These are phyloP conservation scores for Aureobasidium zeae DNA, from an alignment of 2,329 filamentous ascomycete species.

Conservation along the genomic window DNA sequence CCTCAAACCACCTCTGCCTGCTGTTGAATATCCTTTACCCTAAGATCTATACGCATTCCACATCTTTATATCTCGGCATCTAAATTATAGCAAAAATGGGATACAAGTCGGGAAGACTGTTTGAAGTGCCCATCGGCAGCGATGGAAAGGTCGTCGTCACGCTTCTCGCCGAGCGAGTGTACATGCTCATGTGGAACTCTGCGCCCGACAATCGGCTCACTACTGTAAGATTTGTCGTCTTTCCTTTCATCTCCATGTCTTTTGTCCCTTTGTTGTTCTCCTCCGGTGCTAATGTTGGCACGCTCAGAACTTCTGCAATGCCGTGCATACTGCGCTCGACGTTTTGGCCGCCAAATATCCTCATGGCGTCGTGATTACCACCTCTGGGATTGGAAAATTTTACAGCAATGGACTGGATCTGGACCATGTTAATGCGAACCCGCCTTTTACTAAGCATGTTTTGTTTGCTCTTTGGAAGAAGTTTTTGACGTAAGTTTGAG, in stretches of 20 bases:
- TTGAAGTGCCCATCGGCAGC: conserved; percentile 24
- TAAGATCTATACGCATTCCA: neutral
- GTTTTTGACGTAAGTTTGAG: conserved; percentile 45
- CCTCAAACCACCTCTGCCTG: neutral
- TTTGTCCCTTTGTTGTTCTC: neutral
- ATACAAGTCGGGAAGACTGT: conserved; percentile 18
- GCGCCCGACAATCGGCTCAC: conserved; percentile 70
- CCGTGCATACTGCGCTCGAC: conserved; percentile 63
- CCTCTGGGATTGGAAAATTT: conserved; percentile 66
- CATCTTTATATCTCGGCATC: neutral
- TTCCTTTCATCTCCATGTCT: neutral
- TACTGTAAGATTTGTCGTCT: conserved; percentile 30
- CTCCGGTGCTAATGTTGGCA: neutral
- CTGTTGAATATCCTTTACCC: neutral
- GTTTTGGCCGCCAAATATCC: conserved; percentile 59
- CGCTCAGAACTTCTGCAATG: conserved; percentile 48
- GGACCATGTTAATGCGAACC: conserved; percentile 50
- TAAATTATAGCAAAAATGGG: neutral
- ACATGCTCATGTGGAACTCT: conserved; percentile 62
- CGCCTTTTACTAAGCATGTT: conserved; percentile 49
- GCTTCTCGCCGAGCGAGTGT: conserved; percentile 51
- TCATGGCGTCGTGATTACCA: conserved; percentile 69
- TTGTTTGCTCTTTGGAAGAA: conserved; percentile 58
- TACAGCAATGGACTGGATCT: conserved; percentile 79
- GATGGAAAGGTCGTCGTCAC: conserved; percentile 46